phyloP scores from a whole-genome alignment of 75 land plant species.

The Pinus taeda region DNA sequence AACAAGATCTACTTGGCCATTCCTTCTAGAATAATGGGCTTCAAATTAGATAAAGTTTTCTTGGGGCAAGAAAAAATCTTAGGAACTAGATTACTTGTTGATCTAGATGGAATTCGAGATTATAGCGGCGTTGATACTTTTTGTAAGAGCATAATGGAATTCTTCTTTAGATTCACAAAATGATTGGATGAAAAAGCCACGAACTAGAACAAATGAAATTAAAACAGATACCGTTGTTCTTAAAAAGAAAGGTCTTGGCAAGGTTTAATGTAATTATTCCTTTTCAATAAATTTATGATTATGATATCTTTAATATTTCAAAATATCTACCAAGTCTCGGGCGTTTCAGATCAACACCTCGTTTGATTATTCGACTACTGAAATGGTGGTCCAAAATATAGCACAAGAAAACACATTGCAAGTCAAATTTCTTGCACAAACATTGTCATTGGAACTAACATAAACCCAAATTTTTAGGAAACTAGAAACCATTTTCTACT shows the following conservation, averaged over 20 bases:
- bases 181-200: not conserved
- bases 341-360: not conserved
- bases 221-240: not conserved
- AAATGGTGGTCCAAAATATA: not conserved
- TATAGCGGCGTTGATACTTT: not conserved
- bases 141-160: not conserved
- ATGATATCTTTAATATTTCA: no score
- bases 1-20: slow-evolving; percentile 14
- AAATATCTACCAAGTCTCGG: no score
- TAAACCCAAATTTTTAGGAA: not conserved
- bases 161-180: not conserved
- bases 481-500: not conserved
- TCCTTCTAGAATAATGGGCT: slow-evolving; percentile 2
- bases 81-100: not conserved
- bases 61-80: not conserved
- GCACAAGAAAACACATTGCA: not conserved
- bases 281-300: no score
- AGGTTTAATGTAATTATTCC: no score
- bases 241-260: not conserved
- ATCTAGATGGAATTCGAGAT: slow-evolving; percentile 4
- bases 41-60: slow-evolving; percentile 9
- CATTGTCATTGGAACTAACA: not conserved
- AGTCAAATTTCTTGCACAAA: not conserved
- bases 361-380: not conserved
- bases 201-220: no score